Percentiles rank a stretch among this genome's conserved stretches.
These are phyloP conservation scores for Fagus crenata DNA, from an alignment of 306 rosid genomes.

Conservation along the genomic window DNA sequence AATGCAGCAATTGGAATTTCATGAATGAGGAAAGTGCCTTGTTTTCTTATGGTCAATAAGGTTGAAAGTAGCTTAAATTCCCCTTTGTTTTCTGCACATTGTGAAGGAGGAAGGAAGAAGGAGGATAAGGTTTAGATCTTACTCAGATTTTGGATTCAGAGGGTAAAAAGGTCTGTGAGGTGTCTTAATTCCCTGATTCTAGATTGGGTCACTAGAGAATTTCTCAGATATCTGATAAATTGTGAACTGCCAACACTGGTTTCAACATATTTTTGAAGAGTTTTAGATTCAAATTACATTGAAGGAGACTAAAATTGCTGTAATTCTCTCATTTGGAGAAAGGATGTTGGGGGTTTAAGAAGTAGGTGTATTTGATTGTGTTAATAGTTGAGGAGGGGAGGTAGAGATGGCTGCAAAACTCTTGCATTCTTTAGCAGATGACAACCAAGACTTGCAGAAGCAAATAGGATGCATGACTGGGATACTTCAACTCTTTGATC, in stretches of 20 bases:
- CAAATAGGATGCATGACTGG: slow-evolving; percentile 97
- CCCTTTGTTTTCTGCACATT: slow-evolving; percentile 21
- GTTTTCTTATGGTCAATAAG: slow-evolving; percentile 25
- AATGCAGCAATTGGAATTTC: slow-evolving; percentile 22
- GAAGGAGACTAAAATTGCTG: slow-evolving; percentile 35
- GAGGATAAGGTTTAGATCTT: slow-evolving; percentile 4
- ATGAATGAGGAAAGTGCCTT: slow-evolving; percentile 32
- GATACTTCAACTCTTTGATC: slow-evolving; percentile 83
- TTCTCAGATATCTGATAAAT: slow-evolving; percentile 12
- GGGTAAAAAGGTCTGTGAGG: slow-evolving; percentile 24
- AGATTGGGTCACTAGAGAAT: slow-evolving; percentile 16
- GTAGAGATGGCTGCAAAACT: slow-evolving; percentile 83
- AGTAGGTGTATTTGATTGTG: slow-evolving; percentile 31
- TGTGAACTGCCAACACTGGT: slow-evolving; percentile 20
- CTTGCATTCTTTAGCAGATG: slow-evolving; percentile 87
- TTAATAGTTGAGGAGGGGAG: slow-evolving; percentile 28
- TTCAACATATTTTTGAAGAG: slow-evolving; percentile 17
- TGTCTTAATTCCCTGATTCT: slow-evolving; percentile 29
- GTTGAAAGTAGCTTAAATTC: slow-evolving; percentile 16
- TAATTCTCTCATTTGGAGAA: slow-evolving; percentile 36
- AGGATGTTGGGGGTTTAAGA: slow-evolving; percentile 21
- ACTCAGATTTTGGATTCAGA: slow-evolving; percentile 30
- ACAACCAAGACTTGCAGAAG: slow-evolving; percentile 87
- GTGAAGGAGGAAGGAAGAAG: slow-evolving; percentile 27
- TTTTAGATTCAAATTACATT: background rate